These are phyloP conservation scores for Xylaria sp. DNA, from an alignment of 2,329 filamentous ascomycete genomes.

Conservation along the genomic window DNA sequence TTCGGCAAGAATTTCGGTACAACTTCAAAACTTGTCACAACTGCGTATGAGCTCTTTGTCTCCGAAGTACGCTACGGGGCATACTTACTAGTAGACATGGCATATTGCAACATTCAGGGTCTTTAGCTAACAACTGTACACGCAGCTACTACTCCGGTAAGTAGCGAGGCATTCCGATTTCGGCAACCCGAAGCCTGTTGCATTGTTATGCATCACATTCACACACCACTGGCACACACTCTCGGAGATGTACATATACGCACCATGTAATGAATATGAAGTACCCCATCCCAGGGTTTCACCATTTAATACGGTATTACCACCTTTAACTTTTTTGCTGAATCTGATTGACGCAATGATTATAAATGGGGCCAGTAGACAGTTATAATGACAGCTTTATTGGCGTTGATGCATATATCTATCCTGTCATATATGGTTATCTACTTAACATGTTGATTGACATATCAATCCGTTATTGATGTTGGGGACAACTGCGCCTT, in stretches of 20 bases:
- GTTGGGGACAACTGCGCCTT: slow-evolving; percentile 10
- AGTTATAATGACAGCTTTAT: slow-evolving; percentile 11
- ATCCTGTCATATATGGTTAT: not conserved
- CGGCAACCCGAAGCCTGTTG: slow-evolving; percentile 29
- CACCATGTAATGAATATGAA: not conserved
- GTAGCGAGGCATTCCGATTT: slow-evolving; percentile 29
- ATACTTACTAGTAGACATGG: not conserved
- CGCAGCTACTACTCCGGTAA: not conserved
- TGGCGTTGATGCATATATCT: slow-evolving; percentile 9
- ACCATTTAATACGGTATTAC: slow-evolving; percentile 15
- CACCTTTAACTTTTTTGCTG: not conserved
- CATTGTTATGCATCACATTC: not conserved
- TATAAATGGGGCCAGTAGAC: slow-evolving; percentile 11
- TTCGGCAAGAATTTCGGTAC: not conserved
- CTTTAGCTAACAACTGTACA: slow-evolving; percentile 22
- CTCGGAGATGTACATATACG: slow-evolving; percentile 13
- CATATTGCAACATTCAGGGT: slow-evolving; percentile 13
- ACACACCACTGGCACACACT: not conserved
- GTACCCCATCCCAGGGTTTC: not conserved
- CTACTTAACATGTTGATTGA: slow-evolving; percentile 7
- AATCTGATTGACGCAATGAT: slow-evolving; percentile 13
- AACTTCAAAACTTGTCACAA: slow-evolving; percentile 5
- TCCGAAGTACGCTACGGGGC: slow-evolving; percentile 10
- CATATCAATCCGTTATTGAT: slow-evolving; percentile 2
- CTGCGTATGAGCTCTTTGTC: slow-evolving; percentile 15